Evolutionary conservation across 2,329 filamentous ascomycete species (phyloP).

Genomic region (Periglandula ipomoeae): DNA sequence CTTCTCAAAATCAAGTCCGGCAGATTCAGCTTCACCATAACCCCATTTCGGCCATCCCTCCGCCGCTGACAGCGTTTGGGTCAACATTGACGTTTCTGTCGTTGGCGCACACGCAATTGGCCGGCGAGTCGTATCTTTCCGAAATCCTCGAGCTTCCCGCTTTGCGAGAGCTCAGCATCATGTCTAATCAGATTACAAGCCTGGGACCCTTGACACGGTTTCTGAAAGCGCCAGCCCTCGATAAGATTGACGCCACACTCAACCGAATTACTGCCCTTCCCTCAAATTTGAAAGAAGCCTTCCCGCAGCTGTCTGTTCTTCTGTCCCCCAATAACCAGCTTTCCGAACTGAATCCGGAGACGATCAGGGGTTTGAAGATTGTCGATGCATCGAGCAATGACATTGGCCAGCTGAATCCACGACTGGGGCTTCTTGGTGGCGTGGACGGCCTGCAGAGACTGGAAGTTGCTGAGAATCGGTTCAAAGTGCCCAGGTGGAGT

Average conservation of each 20-base stretch:
- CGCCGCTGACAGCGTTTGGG: constrained; percentile 61
- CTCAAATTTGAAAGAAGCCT: constrained; percentile 48
- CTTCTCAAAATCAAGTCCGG: constrained; percentile 40
- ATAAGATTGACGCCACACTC: constrained; percentile 70
- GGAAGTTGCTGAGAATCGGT: constrained; percentile 76
- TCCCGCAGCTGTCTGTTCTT: constrained; percentile 62
- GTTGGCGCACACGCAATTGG: constrained; percentile 65
- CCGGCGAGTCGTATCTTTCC: constrained; percentile 54
- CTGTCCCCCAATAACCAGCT: constrained; percentile 74
- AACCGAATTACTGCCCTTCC: constrained; percentile 74
- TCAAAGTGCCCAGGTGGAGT: constrained; percentile 77
- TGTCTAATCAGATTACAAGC: constrained; percentile 63
- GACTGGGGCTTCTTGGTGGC: constrained; percentile 67
- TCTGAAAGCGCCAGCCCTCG: constrained; percentile 65
- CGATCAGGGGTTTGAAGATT: constrained; percentile 63
- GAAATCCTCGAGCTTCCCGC: constrained; percentile 60
- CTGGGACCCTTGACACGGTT: constrained; percentile 56
- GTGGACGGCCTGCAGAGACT: constrained; percentile 51
- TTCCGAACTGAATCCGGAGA: constrained; percentile 60
- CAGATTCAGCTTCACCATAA: constrained; percentile 71
- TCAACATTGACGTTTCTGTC: constrained; percentile 63
- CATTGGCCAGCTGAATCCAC: constrained; percentile 70
- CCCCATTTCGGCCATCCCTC: constrained; percentile 59
- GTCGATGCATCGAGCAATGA: constrained; percentile 81
- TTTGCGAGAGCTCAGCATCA: constrained; percentile 68